Evolutionary conservation across 2,329 filamentous ascomycete genomes (phyloP).

Genomic region (Neocucurbitaria cava): DNA sequence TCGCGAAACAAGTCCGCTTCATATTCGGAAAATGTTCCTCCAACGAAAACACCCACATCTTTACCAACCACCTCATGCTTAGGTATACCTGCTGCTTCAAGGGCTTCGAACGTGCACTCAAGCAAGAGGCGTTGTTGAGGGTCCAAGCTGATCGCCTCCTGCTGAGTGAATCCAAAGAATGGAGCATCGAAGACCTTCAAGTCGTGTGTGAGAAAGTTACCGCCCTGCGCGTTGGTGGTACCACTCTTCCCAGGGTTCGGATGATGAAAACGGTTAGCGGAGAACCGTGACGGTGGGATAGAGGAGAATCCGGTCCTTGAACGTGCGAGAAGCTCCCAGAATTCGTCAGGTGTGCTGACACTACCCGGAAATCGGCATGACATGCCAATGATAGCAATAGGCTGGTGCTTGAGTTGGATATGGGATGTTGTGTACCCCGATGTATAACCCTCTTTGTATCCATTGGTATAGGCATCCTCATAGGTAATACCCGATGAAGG

Average conservation of each 20-base stretch:
- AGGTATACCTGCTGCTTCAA: constrained; percentile 49
- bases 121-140: constrained; percentile 44
- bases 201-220: constrained; percentile 31
- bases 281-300: constrained; percentile 50
- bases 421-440: constrained; percentile 15
- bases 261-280: constrained; percentile 48
- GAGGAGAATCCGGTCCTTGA: constrained; percentile 39
- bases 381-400: constrained; percentile 52
- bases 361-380: constrained; percentile 35
- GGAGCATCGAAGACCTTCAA: constrained; percentile 35
- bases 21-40: constrained; percentile 32
- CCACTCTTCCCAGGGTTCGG: constrained; percentile 41
- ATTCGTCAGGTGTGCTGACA: constrained; percentile 32
- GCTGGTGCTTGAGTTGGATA: constrained; percentile 24
- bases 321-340: constrained; percentile 36
- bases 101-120: constrained; percentile 46
- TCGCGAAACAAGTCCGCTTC: constrained; percentile 32
- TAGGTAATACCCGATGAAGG: constrained; percentile 7
- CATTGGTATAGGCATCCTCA: constrained; percentile 21
- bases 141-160: constrained; percentile 39
- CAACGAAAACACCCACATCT: constrained; percentile 36
- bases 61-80: constrained; percentile 37
- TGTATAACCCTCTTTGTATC: constrained; percentile 25
- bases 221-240: constrained; percentile 42
- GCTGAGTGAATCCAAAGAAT: constrained; percentile 38